Base-by-base conservation (phyloP, 768 basidiomycete species). In the Trametes maxima region DNA sequence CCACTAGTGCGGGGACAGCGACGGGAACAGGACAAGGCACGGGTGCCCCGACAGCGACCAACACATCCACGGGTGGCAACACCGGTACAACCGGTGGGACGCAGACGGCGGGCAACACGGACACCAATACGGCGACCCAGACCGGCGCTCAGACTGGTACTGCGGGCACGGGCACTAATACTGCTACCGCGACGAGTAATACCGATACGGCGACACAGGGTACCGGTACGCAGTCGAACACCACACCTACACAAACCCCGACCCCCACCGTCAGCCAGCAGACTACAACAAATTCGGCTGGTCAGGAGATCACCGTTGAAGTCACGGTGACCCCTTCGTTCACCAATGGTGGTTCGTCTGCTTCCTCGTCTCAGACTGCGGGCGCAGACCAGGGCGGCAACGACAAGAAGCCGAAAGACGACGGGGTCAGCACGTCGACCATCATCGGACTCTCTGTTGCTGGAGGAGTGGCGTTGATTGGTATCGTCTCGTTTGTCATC, bases 391-490 rank as follows among this genome's bases (percentile, higher is more conserved):
- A 70, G 10, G 44, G 53, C 24, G 42, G 68, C 46, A 49, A 63
- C 24, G 57, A 69, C 35, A 63, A 64, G 43, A 60, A 60, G 57
- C 70, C 73, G 35, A 51, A 22, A 24, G 58, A 70, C 25, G 60
- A 60, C 16, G 79, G 85, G n/a, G 71, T 91, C 17, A 73, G 85
- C 46, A 87, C 82, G 5, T 88, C 89, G 3, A 88, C 89, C 42
- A 90, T 94, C 68, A 73, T 93, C 45, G 92, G 91, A 36, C 78
- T 94, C 60, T 87, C 90, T 0, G 90, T 94, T 22, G 86, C 90
- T 3, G 92, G 90, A 44, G 92, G 90, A 55, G 77, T 93, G 56
- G 88, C 90, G 22, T 73, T 87, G 19, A 74, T 94, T 66, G 88
- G 82, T 11, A 80, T 94, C 54, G 74, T 87, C 53, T 85, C 78